Evolutionary conservation across 345 rosid genomes (phyloP), one percentile per base, ranked within the genome.

Genomic region (Turnera subulata): DNA sequence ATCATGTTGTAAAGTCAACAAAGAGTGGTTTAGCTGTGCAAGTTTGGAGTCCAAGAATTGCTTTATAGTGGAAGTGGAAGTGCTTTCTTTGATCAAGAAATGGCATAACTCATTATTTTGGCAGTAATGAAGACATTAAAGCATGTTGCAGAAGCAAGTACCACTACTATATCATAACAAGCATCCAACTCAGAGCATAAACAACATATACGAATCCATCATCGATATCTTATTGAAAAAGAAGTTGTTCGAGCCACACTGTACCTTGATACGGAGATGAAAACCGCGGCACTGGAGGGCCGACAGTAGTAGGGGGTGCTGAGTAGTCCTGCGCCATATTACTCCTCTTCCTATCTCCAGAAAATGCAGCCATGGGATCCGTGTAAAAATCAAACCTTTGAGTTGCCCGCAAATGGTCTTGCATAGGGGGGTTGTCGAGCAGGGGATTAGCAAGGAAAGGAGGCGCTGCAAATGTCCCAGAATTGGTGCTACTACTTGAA

Each of bases 311-410:
- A 32, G 78, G 67, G 52, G 81, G 68, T 17, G 65, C 54, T 20
- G 29, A 46, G 64, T 65, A 50, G 42, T 57, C 57, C 44, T 71
- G 81, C 38, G 56, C 68, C 26, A 56, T 53, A 37, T 68, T 62
- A 63, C 42, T 67, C 66, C 74, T 76, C 55, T 43, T 70, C 70
- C 66, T 81, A 73, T 76, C 68, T 58, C 77, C 76, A 68, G 95
- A 82, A 61, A 79, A 88, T 50, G 98, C 92, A 7, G 92, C 71
- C 84, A 78, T 77, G 4, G 98, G 90, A 25, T 91, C 85, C 0
- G 92, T 88, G 62, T 88, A 88, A 63, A 69, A 88, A 74, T 83
- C 95, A 57, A 86, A 91, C 69, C 88, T 79, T 6, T 76, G 75
- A 40, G 71, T 43, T 24, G 65, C 73, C 58, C n/a, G 44, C 0